These are phyloP conservation scores for Myriosclerotinia scirpicola DNA, from an alignment of 2,329 filamentous ascomycete species.

Conservation along the genomic window DNA sequence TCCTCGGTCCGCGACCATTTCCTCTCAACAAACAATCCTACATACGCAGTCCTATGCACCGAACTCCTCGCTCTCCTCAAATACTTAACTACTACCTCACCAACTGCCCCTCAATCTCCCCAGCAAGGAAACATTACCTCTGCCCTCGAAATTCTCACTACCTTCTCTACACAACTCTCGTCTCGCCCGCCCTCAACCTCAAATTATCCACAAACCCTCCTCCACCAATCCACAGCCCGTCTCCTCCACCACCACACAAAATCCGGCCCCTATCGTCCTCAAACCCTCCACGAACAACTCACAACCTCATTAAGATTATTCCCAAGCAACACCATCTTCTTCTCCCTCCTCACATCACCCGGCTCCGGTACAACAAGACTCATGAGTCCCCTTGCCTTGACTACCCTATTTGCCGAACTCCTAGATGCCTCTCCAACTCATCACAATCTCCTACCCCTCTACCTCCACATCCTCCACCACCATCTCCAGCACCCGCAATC, in stretches of 20 bases:
- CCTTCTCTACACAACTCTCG: slow-evolving; percentile 47
- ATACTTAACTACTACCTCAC: slow-evolving; percentile 53
- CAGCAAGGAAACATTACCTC: slow-evolving; percentile 57
- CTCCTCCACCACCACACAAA: slow-evolving; percentile 65
- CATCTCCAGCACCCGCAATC: slow-evolving; percentile 35
- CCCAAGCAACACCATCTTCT: slow-evolving; percentile 74
- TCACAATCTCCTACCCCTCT: slow-evolving; percentile 48
- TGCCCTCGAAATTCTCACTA: slow-evolving; percentile 47
- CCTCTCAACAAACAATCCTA: slow-evolving; percentile 50
- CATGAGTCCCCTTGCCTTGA: slow-evolving; percentile 3
- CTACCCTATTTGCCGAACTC: slow-evolving; percentile 6
- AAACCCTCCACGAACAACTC: slow-evolving; percentile 62
- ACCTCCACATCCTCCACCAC: slow-evolving; percentile 48
- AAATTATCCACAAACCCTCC: slow-evolving; percentile 54
- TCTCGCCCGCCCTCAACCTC: slow-evolving; percentile 40
- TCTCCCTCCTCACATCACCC: slow-evolving; percentile 60
- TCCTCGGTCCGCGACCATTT: slow-evolving; percentile 55
- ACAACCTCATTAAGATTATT: slow-evolving; percentile 61
- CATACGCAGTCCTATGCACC: slow-evolving; percentile 54
- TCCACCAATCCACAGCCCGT: slow-evolving; percentile 67
- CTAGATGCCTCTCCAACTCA: slow-evolving; percentile 27
- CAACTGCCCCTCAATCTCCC: slow-evolving; percentile 47
- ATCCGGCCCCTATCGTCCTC: slow-evolving; percentile 64
- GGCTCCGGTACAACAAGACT: slow-evolving; percentile 3
- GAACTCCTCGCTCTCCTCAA: slow-evolving; percentile 64